Conservation (phyloP, 2,329 filamentous ascomycete species). For the Colletotrichum caudatum region DNA sequence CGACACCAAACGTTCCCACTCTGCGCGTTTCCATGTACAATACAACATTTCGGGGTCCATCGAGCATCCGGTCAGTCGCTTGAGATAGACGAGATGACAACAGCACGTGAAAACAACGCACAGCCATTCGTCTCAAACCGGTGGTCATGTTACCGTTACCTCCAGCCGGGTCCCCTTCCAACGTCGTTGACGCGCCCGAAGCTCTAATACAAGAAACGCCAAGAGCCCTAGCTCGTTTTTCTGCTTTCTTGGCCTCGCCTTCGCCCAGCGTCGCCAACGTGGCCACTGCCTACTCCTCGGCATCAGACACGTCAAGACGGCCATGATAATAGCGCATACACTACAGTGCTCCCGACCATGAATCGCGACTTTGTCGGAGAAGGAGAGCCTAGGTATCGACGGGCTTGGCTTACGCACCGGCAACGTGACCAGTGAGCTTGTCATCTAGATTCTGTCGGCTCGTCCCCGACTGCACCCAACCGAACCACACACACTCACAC, state of each 20-base stretch:
- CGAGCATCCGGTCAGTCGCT: neutral
- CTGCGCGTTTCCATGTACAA: slow-evolving; percentile 12
- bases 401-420: slow-evolving; percentile 33
- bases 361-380: slow-evolving; percentile 7
- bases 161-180: slow-evolving; percentile 5
- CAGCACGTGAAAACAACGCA: neutral
- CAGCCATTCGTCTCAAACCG: slow-evolving; percentile 6
- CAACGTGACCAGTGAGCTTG: slow-evolving; percentile 14
- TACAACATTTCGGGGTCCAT: slow-evolving; percentile 20
- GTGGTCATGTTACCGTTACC: neutral
- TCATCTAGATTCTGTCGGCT: slow-evolving; percentile 16
- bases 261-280: slow-evolving; percentile 5
- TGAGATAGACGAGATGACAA: slow-evolving; percentile 17
- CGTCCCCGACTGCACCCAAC: slow-evolving; percentile 7
- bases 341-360: slow-evolving; percentile 9
- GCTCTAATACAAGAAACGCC: slow-evolving; percentile 37
- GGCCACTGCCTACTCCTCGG: slow-evolving; percentile 25
- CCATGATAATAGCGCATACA: slow-evolving; percentile 11
- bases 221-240: slow-evolving; percentile 24
- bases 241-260: slow-evolving; percentile 6
- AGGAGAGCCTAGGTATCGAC: neutral
- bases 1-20: slow-evolving; percentile 24
- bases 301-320: slow-evolving; percentile 14
- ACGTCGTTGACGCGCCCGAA: slow-evolving; percentile 13
- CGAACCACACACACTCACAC: neutral